Percentiles rank a stretch among this genome's conserved stretches.
These are phyloP conservation scores for Annulohypoxylon nitens DNA, from an alignment of 495 filamentous ascomycete genomes.

Conservation along the genomic window DNA sequence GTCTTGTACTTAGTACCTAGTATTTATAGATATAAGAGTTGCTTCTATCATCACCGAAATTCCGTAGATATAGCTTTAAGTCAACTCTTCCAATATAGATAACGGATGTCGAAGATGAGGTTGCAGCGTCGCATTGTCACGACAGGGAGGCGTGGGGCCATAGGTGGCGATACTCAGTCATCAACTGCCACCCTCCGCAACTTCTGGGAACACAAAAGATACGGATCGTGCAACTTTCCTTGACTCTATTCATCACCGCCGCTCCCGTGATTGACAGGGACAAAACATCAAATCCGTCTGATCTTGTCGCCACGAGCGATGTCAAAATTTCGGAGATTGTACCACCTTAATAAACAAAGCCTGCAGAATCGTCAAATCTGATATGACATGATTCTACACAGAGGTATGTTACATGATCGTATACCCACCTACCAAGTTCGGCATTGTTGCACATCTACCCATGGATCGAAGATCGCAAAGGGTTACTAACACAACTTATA, in stretches of 20 bases:
- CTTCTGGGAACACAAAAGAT: neutral
- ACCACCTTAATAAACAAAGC: neutral
- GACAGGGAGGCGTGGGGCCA: neutral
- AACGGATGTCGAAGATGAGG: neutral
- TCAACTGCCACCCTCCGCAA: neutral
- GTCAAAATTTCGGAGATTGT: neutral
- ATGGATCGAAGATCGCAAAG: too few species aligned
- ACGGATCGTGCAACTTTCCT: neutral
- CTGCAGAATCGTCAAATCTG: neutral
- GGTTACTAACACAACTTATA: too few species aligned
- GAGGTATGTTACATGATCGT: neutral
- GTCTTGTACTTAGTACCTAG: too few species aligned
- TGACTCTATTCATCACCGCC: neutral
- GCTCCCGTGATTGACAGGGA: neutral
- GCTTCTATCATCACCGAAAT: neutral
- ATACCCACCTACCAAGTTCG: too few species aligned
- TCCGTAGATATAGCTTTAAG: neutral
- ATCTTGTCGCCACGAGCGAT: neutral
- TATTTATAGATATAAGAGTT: too few species aligned
- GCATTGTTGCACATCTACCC: too few species aligned
- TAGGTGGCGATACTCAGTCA: neutral
- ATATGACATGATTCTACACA: neutral
- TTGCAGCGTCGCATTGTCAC: neutral
- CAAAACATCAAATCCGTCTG: too few species aligned
- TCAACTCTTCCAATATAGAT: neutral